A percentile compares a stretch with the other conserved stretches of the same genome.
Evolutionary conservation across 2,329 filamentous ascomycete species (phyloP).

Genomic region (Penicillium sp.): DNA sequence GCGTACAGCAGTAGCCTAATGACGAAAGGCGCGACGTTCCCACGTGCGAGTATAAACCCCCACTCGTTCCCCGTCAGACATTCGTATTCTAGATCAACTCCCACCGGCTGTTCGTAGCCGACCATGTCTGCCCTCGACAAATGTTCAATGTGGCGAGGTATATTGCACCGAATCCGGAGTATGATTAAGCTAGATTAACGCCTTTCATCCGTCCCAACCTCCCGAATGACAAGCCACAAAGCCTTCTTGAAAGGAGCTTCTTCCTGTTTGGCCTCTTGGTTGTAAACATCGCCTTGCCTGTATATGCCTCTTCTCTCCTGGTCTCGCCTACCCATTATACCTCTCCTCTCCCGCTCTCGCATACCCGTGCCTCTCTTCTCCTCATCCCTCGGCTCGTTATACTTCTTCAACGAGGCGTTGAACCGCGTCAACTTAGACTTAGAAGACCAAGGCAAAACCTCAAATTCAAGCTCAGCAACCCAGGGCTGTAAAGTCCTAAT

Average conservation of each 20-base stretch:
- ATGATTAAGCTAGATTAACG: background rate
- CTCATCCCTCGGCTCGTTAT: conserved; percentile 9
- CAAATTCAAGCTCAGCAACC: conserved; percentile 28
- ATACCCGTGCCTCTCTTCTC: background rate
- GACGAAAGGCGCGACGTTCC: no score
- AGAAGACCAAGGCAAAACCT: conserved; percentile 22
- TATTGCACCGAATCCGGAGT: background rate
- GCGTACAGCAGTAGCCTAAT: no score
- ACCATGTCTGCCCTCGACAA: background rate
- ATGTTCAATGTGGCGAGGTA: background rate
- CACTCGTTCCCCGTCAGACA: no score
- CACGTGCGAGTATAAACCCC: no score
- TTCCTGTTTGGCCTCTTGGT: background rate
- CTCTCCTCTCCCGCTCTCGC: background rate
- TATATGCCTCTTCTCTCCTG: background rate
- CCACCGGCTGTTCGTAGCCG: no score
- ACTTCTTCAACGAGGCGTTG: conserved; percentile 27
- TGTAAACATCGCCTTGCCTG: background rate
- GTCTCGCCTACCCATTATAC: background rate
- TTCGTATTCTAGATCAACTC: no score
- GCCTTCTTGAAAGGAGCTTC: conserved; percentile 13
- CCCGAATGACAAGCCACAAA: conserved; percentile 22
- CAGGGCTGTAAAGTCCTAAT: conserved; percentile 26
- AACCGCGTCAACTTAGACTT: conserved; percentile 27
- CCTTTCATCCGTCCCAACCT: background rate